Conservation (phyloP, 306 rosid genomes). For the Lotus japonicus region DNA sequence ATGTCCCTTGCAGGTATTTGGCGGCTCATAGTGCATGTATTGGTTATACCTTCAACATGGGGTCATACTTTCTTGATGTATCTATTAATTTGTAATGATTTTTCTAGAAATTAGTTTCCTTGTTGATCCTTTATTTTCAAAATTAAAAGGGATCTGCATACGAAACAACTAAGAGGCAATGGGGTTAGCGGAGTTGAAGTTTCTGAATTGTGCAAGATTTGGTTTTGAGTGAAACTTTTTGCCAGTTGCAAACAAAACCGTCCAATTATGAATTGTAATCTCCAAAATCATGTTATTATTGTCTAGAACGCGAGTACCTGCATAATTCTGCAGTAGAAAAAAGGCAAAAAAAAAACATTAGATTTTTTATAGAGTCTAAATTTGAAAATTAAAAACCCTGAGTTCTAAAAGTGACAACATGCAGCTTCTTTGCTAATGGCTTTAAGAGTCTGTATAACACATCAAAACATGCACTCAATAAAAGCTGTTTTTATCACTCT, state of each 20-base stretch:
- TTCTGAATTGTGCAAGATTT: background rate
- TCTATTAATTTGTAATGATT: background rate
- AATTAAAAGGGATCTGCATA: background rate
- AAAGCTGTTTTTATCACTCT: no score
- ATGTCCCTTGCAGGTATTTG: slow-evolving; percentile 57
- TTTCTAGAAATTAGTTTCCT: background rate
- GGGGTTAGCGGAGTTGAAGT: background rate
- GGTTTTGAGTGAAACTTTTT: background rate
- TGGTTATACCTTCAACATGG: background rate
- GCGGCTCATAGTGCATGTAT: slow-evolving; percentile 32
- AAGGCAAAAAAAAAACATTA: no score
- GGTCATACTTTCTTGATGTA: slow-evolving; percentile 4
- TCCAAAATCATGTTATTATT: background rate
- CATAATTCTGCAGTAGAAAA: no score
- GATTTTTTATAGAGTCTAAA: no score
- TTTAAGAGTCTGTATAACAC: no score
- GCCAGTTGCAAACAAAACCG: no score
- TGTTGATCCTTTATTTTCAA: background rate
- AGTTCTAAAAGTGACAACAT: no score
- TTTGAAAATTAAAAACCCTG: no score
- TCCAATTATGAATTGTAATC: background rate
- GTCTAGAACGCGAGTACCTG: no score
- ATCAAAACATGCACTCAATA: no score
- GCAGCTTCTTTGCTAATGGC: no score
- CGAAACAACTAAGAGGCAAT: background rate